Evolutionary conservation across 1,284 basidiomycete genomes (phyloP), one percentile per base, ranked within the genome.

Genomic region (Trametes hirsuta): DNA sequence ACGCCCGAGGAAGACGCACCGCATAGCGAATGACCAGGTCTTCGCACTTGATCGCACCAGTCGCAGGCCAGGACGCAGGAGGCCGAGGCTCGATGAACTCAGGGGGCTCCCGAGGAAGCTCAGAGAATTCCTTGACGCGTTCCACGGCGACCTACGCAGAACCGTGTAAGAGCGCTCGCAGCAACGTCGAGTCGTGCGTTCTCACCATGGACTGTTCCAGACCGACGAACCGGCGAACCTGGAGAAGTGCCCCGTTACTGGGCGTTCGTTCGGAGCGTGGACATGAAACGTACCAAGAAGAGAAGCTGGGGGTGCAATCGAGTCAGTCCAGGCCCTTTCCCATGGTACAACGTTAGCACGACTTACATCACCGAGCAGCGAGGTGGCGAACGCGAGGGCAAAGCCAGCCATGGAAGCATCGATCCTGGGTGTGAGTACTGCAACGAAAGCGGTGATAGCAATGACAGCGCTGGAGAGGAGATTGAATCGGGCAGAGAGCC

Each of bases 201-300:
- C 79, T 66, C 61, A 89, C 94, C 93, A 97, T 95, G 21, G 89
- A 90, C 74, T 97, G 94, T 72, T 97, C 95, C 18, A 97, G 79
- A 44, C 92, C 87, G 51, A 96, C 93, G 66, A 90, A 91, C 47
- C 88, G 82, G 40, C 87, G 81, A 35, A 88, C 80, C 77, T 79
- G 36, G 55, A 35, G 55, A 55, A 59, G 55, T 37, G 35, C 34
- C 52, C 59, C 42, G 55, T 64, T 21, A 60, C 34, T 56, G 41
- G 47, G 41, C 53, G 44, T 36, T 36, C 48, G 47, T 8, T 14
- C 37, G 24, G 51, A 39, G n/a, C 18, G 18, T 25, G 14, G 21
- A 44, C 52, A 59, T 52, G 47, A 51, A 55, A 41, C 68, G 48
- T 64, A 76, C 81, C 69, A 85, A 62, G 72, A 84, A 83, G 58